Evolutionary conservation across 2,329 filamentous ascomycete species (phyloP).

Genomic region (Mollisiaceae sp.): DNA sequence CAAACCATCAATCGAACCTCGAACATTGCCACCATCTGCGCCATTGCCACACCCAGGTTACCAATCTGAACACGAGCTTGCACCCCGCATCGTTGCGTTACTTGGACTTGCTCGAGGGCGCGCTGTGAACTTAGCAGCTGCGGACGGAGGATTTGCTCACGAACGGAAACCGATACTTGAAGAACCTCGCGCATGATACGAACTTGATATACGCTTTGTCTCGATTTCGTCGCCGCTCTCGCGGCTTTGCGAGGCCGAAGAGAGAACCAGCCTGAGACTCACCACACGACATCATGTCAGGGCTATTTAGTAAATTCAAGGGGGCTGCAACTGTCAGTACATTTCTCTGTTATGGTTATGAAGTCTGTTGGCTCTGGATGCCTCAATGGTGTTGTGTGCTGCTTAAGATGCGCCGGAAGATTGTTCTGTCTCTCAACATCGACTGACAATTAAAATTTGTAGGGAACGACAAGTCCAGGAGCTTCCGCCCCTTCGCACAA

Average conservation of each 20-base stretch:
- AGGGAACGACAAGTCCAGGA: conserved; percentile 34
- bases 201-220: conserved; percentile 19
- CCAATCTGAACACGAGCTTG: conserved; percentile 19
- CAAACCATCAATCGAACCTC: conserved; percentile 2
- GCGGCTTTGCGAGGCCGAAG: conserved; percentile 30
- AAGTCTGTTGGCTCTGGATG: background rate
- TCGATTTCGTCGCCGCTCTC: conserved; percentile 28
- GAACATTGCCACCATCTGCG: background rate
- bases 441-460: conserved; percentile 25
- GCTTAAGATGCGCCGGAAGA: conserved; percentile 1
- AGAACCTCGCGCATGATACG: conserved; percentile 29
- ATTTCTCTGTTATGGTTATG: conserved; percentile 5
- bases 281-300: conserved; percentile 51
- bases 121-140: conserved; percentile 10
- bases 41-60: conserved; percentile 22
- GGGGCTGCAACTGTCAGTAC: conserved; percentile 58
- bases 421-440: conserved; percentile 11
- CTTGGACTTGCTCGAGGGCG: background rate
- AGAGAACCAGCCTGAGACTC: conserved; percentile 14
- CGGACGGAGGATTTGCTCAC: conserved; percentile 6
- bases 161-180: background rate
- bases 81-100: conserved; percentile 19
- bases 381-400: background rate
- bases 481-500: conserved; percentile 32
- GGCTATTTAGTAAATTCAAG: conserved; percentile 65